Evolutionary conservation across 225 moss, liverwort and hornwort species (phyloP).

Genomic region (Ulota crispa): DNA sequence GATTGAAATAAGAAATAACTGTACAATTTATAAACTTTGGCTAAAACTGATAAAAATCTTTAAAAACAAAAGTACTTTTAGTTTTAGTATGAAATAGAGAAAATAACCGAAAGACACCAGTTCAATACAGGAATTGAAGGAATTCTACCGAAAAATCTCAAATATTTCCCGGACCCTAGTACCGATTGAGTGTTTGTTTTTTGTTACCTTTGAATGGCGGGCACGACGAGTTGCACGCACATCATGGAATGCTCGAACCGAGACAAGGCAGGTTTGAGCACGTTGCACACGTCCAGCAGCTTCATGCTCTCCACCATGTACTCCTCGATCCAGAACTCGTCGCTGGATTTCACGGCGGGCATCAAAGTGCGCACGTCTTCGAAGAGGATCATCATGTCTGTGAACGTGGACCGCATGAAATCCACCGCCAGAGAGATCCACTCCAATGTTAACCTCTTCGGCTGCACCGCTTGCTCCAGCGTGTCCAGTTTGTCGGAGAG

Average conservation of each 20-base stretch:
- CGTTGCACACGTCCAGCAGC: constrained; percentile 57
- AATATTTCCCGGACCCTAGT: too few species aligned
- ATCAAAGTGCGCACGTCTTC: constrained; percentile 37
- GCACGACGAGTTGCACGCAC: constrained; percentile 48
- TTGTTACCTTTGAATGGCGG: constrained; percentile 39
- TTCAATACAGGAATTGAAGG: too few species aligned
- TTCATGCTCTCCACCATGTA: constrained; percentile 68
- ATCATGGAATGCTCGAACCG: constrained; percentile 54
- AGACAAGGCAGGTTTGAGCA: constrained; percentile 49
- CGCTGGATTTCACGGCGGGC: constrained; percentile 22
- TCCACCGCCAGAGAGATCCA: constrained; percentile 54
- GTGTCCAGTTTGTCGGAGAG: constrained; percentile 39
- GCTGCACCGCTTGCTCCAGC: constrained; percentile 50
- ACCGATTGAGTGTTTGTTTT: background rate
- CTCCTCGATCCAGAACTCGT: constrained; percentile 55
- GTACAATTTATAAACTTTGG: too few species aligned
- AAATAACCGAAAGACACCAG: too few species aligned
- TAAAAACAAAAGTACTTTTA: too few species aligned
- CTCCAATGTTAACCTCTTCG: constrained; percentile 46
- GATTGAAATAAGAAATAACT: too few species aligned
- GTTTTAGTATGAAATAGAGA: too few species aligned
- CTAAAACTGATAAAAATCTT: too few species aligned
- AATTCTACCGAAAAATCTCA: too few species aligned
- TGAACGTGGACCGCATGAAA: constrained; percentile 55
- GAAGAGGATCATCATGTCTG: constrained; percentile 54